Percentiles rank a stretch among this genome's conserved stretches.
Evolutionary conservation across 2,329 filamentous ascomycete genomes (phyloP).

Genomic region (Colletotrichum paranaense): DNA sequence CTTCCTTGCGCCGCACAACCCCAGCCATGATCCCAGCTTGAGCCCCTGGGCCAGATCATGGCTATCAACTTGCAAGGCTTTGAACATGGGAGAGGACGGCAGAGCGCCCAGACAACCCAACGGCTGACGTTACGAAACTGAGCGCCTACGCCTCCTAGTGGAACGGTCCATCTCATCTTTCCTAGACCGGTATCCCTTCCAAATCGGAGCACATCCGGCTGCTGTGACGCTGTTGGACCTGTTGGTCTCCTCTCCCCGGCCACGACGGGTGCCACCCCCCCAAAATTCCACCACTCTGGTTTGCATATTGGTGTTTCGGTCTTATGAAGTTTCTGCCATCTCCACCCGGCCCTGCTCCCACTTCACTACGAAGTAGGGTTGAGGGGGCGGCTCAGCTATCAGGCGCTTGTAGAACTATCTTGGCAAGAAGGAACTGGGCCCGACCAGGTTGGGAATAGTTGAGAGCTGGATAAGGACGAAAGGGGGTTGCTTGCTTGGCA

Average conservation of each 20-base stretch:
- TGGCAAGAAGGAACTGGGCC: neutral
- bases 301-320: conserved; percentile 33
- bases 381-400: conserved; percentile 14
- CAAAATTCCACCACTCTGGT: conserved; percentile 24
- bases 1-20: conserved; percentile 7
- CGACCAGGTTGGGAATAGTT: neutral
- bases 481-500: neutral
- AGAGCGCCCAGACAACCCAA: conserved; percentile 5
- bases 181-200: conserved; percentile 26
- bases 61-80: neutral
- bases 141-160: conserved; percentile 3
- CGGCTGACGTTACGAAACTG: neutral
- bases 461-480: neutral
- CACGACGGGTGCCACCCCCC: conserved; percentile 21
- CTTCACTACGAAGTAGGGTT: neutral
- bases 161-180: conserved; percentile 21
- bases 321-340: conserved; percentile 17
- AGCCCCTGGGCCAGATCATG: conserved; percentile 16
- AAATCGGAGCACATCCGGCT: conserved; percentile 27
- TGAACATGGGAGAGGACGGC: neutral
- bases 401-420: conserved; percentile 1
- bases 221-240: neutral
- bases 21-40: conserved; percentile 11
- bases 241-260: conserved; percentile 9
- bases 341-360: conserved; percentile 5